phyloP scores from a whole-genome alignment of 129 eudicot genomes.

The Oenanthe sinensis region DNA sequence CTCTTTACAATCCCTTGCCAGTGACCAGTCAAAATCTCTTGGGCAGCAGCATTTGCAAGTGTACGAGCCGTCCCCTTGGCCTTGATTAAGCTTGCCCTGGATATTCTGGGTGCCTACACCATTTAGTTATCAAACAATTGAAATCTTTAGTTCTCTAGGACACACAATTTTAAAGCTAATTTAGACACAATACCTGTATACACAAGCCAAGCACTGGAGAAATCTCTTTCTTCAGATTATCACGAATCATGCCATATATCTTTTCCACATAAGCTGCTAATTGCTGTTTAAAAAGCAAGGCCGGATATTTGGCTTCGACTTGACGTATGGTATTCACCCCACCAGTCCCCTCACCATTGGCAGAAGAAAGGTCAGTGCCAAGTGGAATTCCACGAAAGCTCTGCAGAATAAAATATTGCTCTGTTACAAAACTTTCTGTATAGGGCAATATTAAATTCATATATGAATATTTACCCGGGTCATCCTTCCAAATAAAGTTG shows the following conservation, averaged over 20 bases:
- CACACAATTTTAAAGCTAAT: neutral
- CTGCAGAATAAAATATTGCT: conserved; percentile 25
- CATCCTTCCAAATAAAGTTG: conserved; percentile 75
- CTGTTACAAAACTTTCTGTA: neutral
- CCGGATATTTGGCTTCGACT: conserved; percentile 83
- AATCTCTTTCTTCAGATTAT: conserved; percentile 72
- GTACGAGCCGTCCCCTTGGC: conserved; percentile 77
- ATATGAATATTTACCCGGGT: conserved; percentile 42
- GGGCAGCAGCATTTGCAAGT: conserved; percentile 81
- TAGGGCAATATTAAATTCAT: neutral
- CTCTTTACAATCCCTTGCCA: conserved; percentile 97
- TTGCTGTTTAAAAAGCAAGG: conserved; percentile 87
- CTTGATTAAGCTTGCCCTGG: conserved; percentile 70
- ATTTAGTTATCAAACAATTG: conserved; percentile 6
- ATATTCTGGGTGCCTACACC: conserved; percentile 90
- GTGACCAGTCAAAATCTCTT: conserved; percentile 76
- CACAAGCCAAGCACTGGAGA: conserved; percentile 90
- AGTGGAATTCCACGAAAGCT: conserved; percentile 86
- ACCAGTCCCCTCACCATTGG: conserved; percentile 41
- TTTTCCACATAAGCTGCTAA: conserved; percentile 86
- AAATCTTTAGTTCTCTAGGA: neutral
- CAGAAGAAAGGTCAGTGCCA: conserved; percentile 44
- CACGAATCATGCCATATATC: conserved; percentile 80
- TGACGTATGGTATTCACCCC: conserved; percentile 39
- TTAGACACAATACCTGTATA: conserved; percentile 55